A percentile compares a stretch with the other conserved stretches of the same genome.
Conservation (phyloP, 2,329 filamentous ascomycete genomes). For the Intubia oerlemansii region DNA sequence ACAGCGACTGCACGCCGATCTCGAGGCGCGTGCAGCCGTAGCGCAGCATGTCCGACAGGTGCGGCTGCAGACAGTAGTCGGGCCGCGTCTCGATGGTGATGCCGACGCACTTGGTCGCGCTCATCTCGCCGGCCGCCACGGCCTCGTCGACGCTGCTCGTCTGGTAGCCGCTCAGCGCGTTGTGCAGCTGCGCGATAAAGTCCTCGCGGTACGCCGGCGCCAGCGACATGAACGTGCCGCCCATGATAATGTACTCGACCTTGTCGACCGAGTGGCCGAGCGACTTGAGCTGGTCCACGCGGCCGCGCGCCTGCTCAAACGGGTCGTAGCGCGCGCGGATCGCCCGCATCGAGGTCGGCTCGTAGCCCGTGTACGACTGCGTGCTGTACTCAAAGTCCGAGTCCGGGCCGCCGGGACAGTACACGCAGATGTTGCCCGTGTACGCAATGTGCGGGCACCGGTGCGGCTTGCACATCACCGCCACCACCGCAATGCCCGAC, state of each 20-base stretch:
- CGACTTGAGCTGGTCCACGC: constrained; percentile 90
- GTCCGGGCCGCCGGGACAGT: constrained; percentile 91
- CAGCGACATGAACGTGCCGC: constrained; percentile 96
- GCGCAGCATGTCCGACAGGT: constrained; percentile 87
- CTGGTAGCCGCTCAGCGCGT: constrained; percentile 88
- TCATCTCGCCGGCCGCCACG: constrained; percentile 86
- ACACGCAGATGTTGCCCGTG: constrained; percentile 97
- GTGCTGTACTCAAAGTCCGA: constrained; percentile 99
- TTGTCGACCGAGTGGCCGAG: constrained; percentile 96
- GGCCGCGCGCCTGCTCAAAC: constrained; percentile 87
- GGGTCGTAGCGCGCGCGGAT: constrained; percentile 94
- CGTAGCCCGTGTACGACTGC: constrained; percentile 95
- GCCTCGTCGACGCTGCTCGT: constrained; percentile 89
- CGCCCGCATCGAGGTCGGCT: constrained; percentile 94
- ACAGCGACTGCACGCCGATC: constrained; percentile 87
- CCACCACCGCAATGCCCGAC: constrained; percentile 78
- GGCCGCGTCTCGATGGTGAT: constrained; percentile 97
- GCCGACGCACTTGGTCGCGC: constrained; percentile 86
- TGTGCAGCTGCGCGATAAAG: constrained; percentile 91
- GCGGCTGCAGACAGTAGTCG: constrained; percentile 91
- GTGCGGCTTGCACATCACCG: constrained; percentile 99
- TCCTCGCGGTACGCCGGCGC: constrained; percentile 73
- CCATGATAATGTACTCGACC: constrained; percentile 99
- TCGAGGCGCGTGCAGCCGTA: constrained; percentile 93
- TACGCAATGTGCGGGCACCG: constrained; percentile 95